Conservation (phyloP, 441 rosid species). For the Biscutella laevigata region DNA sequence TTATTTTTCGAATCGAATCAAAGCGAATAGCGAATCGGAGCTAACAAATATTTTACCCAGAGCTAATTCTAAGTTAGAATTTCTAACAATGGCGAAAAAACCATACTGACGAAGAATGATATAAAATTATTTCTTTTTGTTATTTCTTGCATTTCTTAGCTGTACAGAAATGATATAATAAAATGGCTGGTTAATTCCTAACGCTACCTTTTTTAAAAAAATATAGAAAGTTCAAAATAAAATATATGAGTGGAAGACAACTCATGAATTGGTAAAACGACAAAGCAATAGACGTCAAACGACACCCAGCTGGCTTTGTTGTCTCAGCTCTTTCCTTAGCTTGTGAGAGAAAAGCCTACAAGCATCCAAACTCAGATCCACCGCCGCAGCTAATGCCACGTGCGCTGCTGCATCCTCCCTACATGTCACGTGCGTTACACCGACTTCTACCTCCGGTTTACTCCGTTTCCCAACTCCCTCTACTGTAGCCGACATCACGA, state of each 20-base stretch:
- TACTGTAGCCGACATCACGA: slow-evolving; percentile 80
- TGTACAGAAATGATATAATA: slow-evolving; percentile 36
- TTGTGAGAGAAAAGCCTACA: slow-evolving; percentile 62
- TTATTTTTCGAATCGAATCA: no score
- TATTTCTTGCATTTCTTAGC: slow-evolving; percentile 30
- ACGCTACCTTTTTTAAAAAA: slow-evolving; percentile 4
- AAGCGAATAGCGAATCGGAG: no score
- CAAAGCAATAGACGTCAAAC: slow-evolving; percentile 38
- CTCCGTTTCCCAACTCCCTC: slow-evolving; percentile 46
- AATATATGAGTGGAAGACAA: slow-evolving; percentile 24
- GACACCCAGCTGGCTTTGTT: slow-evolving; percentile 45
- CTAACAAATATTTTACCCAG: no score
- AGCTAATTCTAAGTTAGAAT: no score
- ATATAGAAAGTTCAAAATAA: background rate
- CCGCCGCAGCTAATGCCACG: slow-evolving; percentile 81
- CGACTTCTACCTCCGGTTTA: slow-evolving; percentile 74
- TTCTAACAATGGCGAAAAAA: no score
- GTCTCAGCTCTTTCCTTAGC: slow-evolving; percentile 78
- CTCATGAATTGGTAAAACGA: slow-evolving; percentile 33
- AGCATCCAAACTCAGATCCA: slow-evolving; percentile 90
- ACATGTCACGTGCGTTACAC: slow-evolving; percentile 83
- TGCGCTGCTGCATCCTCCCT: slow-evolving; percentile 92
- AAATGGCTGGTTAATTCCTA: slow-evolving; percentile 28
- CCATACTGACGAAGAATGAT: no score
- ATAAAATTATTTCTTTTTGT: no score